These are phyloP conservation scores for Boletus patriciae DNA, from an alignment of 768 basidiomycete genomes.

Conservation along the genomic window DNA sequence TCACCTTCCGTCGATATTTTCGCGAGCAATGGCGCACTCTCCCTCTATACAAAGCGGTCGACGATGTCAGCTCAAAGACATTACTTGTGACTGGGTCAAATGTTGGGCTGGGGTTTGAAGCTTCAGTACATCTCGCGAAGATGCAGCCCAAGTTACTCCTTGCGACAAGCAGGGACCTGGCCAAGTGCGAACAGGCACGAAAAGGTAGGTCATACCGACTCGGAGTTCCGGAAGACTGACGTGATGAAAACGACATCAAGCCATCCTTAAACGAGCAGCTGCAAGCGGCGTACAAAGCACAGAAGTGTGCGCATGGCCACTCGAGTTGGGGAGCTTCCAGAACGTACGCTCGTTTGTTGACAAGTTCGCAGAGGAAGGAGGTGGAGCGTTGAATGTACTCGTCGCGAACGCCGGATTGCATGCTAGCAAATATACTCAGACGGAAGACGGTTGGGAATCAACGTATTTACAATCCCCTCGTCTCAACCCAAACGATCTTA, in stretches of 20 bases:
- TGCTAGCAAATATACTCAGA: constrained; percentile 21
- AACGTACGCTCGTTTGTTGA: constrained; percentile 35
- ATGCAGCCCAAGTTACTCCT: constrained; percentile 35
- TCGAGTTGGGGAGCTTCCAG: constrained; percentile 37
- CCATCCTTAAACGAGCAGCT: constrained; percentile 16
- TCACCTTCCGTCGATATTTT: constrained; percentile 14
- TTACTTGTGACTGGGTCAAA: constrained; percentile 54
- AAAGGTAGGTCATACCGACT: constrained; percentile 10
- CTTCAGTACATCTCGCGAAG: constrained; percentile 32
- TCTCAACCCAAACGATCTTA: not conserved
- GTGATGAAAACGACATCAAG: constrained; percentile 3
- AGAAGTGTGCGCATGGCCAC: constrained; percentile 30
- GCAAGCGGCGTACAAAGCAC: not conserved
- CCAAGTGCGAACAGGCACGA: constrained; percentile 26
- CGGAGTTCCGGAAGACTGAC: not conserved
- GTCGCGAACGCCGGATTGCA: constrained; percentile 34
- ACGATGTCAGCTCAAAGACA: constrained; percentile 45
- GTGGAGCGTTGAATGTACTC: constrained; percentile 28
- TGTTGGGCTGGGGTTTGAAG: constrained; percentile 36
- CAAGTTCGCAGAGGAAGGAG: constrained; percentile 26
- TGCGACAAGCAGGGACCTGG: constrained; percentile 34
- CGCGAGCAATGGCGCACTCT: constrained; percentile 25
- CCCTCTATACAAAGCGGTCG: constrained; percentile 14
- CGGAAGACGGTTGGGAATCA: constrained; percentile 49
- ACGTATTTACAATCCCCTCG: constrained; percentile 30